Evolutionary conservation across 192 early-diverging fungal genomes (phyloP), one percentile per base, ranked within the genome.

Genomic region (Backusella circina): DNA sequence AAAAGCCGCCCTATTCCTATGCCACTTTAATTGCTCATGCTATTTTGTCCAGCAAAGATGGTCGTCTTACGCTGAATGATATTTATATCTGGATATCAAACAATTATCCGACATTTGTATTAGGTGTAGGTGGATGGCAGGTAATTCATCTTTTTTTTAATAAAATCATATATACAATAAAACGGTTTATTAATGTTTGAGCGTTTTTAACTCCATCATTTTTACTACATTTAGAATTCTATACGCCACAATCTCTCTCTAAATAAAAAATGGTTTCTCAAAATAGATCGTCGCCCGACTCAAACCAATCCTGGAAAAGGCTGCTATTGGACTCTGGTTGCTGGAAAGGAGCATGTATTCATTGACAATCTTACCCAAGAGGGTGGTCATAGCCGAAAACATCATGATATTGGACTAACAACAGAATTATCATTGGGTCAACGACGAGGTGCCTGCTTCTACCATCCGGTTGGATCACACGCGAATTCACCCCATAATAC

Each of bases 191-290:
- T 3, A 41, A 15, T 16, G 13, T 41, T 16, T 41, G 16, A 15
- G 39, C 18, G 0, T 6, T 21, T 51, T 5, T n/a, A 51, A 21
- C 47, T 51, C n/a, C n/a, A 44, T 50, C 16, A 64, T 67, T 18
- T 65, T 44, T 37, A 51, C 7, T 51, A 10, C 10, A 12, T 61
- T 83, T 82, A 96, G 89, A 98, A 97, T 80, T 97, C 95, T 2
- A 91, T 98, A 68, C 86, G 96, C 6, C 95, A 98, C 80, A 95
- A 95, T 78, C 85, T 98, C 15, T 94, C 93, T 12, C 84, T 96
- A 18, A 97, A 96, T 78, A 90, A 91, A 68, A 87, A 86, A 28
- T 77, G 76, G 70, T 98, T 98, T 75, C 79, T 85, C 23, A 92
- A 93, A 71, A 80, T 95, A n/a, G 88, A 93, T 1, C 88, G 95